Conservation (phyloP, 805 yeast genomes). For the Yamadazyma kitorensis region DNA sequence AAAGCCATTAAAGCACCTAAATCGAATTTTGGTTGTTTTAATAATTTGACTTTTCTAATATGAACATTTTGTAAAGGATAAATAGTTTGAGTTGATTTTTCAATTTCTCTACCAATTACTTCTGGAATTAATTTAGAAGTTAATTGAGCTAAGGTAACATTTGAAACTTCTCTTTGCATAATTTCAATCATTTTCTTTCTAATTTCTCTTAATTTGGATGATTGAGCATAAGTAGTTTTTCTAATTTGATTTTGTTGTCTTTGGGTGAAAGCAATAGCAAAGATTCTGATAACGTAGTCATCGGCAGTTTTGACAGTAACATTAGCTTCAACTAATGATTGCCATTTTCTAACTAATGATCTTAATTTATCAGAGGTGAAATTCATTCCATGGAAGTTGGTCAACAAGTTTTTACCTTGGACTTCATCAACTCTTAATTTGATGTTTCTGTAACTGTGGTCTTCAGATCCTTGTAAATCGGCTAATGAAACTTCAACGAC, state of each 20-base stretch:
- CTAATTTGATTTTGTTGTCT: slow-evolving; percentile 95
- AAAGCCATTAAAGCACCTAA: slow-evolving; percentile 93
- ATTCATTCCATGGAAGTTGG: slow-evolving; percentile 99
- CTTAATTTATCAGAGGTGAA: slow-evolving; percentile 97
- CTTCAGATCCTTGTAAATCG: slow-evolving; percentile 98
- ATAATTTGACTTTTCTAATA: slow-evolving; percentile 98
- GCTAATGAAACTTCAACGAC: slow-evolving; percentile 94
- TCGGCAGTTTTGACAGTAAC: slow-evolving; percentile 98
- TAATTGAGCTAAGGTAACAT: slow-evolving; percentile 93
- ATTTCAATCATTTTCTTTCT: slow-evolving; percentile 96
- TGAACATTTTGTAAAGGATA: slow-evolving; percentile 98
- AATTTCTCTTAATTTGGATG: slow-evolving; percentile 94
- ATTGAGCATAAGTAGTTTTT: slow-evolving; percentile 97
- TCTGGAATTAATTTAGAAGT: slow-evolving; percentile 97
- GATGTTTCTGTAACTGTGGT: slow-evolving; percentile 96
- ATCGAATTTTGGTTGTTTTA: slow-evolving; percentile 98
- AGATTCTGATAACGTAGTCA: slow-evolving; percentile 94
- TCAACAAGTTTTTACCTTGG: slow-evolving; percentile 96
- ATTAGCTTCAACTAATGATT: slow-evolving; percentile 95
- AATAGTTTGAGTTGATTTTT: slow-evolving; percentile 91
- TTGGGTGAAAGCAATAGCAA: slow-evolving; percentile 98
- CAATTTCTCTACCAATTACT: slow-evolving; percentile 98
- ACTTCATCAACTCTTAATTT: slow-evolving; percentile 98
- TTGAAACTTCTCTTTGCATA: slow-evolving; percentile 93
- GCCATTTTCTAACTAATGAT: slow-evolving; percentile 99